These are phyloP conservation scores for Citrus unshiu DNA, from an alignment of 345 rosid species.

Conservation along the genomic window DNA sequence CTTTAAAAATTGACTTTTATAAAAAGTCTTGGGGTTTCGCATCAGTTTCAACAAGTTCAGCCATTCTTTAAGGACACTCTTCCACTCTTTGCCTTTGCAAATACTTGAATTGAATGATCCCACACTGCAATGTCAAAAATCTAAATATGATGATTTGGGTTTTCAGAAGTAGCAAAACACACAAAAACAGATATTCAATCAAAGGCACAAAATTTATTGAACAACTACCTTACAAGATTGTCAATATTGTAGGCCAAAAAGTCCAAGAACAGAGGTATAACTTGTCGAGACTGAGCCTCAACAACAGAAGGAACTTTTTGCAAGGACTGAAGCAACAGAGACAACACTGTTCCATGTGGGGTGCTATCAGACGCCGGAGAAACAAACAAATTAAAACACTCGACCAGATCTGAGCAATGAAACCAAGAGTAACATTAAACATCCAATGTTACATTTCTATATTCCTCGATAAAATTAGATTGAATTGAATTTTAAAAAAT, in stretches of 20 bases:
- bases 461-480: background rate
- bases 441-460: background rate
- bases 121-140: constrained; percentile 43
- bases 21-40: constrained; percentile 59
- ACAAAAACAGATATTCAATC: background rate
- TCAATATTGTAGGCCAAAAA: constrained; percentile 70
- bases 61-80: constrained; percentile 76
- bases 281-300: constrained; percentile 67
- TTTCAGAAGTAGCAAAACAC: background rate
- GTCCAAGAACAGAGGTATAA: constrained; percentile 65
- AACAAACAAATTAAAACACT: constrained; percentile 45
- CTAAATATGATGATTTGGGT: background rate
- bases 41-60: constrained; percentile 68
- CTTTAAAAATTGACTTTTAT: constrained; percentile 59
- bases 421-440: constrained; percentile 14
- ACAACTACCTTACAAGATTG: constrained; percentile 51
- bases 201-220: background rate
- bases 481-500: too few species aligned
- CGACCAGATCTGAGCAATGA: constrained; percentile 56
- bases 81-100: constrained; percentile 84
- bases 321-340: constrained; percentile 64
- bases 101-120: constrained; percentile 44
- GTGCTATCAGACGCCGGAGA: constrained; percentile 53
- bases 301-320: constrained; percentile 62
- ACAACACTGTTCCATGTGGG: constrained; percentile 42